Evolutionary conservation across 768 basidiomycete species (phyloP).

Genomic region (Multifurca ochricompacta): DNA sequence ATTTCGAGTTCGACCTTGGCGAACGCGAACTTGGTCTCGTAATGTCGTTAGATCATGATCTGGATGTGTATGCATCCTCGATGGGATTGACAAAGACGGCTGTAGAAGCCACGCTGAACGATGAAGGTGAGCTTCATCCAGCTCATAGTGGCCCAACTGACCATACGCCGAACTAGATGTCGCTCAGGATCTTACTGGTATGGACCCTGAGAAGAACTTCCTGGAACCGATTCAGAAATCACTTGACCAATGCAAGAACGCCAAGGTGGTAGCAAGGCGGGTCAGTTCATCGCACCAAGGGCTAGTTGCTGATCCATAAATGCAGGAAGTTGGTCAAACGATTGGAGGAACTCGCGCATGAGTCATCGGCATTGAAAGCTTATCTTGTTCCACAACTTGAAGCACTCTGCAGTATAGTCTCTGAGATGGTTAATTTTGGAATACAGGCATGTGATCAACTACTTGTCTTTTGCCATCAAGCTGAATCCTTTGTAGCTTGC

Average conservation of each 20-base stretch:
- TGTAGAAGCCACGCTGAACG: constrained; percentile 60
- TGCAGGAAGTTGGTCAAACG: constrained; percentile 81
- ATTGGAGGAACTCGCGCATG: constrained; percentile 69
- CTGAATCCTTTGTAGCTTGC: constrained; percentile 53
- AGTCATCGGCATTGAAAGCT: constrained; percentile 63
- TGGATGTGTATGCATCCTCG: constrained; percentile 91
- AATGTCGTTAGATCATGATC: constrained; percentile 77
- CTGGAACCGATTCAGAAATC: constrained; percentile 77
- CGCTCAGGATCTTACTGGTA: constrained; percentile 61
- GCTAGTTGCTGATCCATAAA: background rate
- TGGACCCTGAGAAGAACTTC: constrained; percentile 66
- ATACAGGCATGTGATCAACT: constrained; percentile 55
- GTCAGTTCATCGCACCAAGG: background rate
- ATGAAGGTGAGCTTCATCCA: constrained; percentile 50
- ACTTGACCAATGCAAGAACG: constrained; percentile 72
- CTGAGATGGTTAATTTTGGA: constrained; percentile 84
- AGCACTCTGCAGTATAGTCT: constrained; percentile 59
- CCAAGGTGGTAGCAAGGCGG: constrained; percentile 68
- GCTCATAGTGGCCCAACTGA: background rate
- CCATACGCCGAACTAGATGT: constrained; percentile 43
- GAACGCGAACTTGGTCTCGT: constrained; percentile 85
- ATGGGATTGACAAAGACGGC: constrained; percentile 87
- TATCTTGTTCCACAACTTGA: constrained; percentile 68
- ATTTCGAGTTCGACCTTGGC: constrained; percentile 78
- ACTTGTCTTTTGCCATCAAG: background rate